Percentiles rank a stretch among this genome's conserved stretches.
These are phyloP conservation scores for Ceratocystis alfenasii DNA, from an alignment of 2,329 filamentous ascomycete species.

Conservation along the genomic window DNA sequence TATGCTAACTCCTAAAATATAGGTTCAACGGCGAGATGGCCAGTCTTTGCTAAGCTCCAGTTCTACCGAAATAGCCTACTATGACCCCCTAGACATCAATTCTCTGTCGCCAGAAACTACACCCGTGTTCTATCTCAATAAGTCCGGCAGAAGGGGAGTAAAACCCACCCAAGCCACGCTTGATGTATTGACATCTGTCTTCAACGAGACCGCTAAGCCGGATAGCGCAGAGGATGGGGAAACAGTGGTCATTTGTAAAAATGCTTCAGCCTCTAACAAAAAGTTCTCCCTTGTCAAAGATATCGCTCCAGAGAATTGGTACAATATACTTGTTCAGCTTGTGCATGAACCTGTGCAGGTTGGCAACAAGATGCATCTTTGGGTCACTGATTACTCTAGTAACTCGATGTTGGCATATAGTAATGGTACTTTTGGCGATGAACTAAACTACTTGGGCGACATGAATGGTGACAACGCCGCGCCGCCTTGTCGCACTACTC, in stretches of 20 bases:
- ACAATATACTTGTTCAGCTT: conserved; percentile 61
- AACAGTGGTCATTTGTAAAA: conserved; percentile 33
- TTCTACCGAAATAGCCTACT: background rate
- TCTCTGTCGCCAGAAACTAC: background rate
- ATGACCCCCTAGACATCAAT: background rate
- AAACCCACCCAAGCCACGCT: background rate
- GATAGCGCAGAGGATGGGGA: conserved; percentile 19
- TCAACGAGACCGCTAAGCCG: background rate
- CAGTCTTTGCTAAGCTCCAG: background rate
- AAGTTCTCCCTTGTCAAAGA: conserved; percentile 46
- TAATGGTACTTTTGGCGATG: conserved; percentile 24
- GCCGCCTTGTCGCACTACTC: background rate
- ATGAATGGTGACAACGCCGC: background rate
- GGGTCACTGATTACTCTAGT: conserved; percentile 72
- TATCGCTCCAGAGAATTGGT: conserved; percentile 44
- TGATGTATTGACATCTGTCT: background rate
- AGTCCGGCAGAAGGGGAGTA: background rate
- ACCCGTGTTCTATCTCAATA: background rate
- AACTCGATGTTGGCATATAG: conserved; percentile 35
- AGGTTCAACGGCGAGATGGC: background rate
- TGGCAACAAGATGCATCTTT: conserved; percentile 46
- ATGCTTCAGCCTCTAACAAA: conserved; percentile 41
- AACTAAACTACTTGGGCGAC: conserved; percentile 18
- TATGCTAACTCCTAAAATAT: background rate
- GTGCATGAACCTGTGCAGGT: conserved; percentile 39